Conservation (phyloP, 2,329 filamentous ascomycete species). For the Colletotrichum abscissum region DNA sequence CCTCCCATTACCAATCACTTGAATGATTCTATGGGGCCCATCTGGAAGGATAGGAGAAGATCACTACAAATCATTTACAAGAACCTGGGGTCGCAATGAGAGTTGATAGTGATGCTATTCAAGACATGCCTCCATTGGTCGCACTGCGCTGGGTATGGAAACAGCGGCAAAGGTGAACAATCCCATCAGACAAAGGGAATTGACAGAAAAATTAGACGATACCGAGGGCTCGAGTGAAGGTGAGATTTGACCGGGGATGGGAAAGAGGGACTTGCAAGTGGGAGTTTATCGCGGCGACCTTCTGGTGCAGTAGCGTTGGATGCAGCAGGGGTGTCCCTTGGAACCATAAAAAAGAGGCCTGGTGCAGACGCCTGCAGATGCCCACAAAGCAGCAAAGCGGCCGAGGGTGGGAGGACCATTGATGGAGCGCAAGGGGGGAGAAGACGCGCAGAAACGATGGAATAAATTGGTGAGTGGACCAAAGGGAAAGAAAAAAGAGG, state of each 20-base stretch:
- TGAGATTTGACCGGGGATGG: conserved; percentile 7
- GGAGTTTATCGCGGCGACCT: conserved; percentile 28
- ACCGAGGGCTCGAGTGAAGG: conserved; percentile 1
- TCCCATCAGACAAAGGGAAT: background rate
- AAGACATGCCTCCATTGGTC: background rate
- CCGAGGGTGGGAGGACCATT: background rate
- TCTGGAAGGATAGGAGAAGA: background rate
- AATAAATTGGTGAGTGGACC: conserved; percentile 1
- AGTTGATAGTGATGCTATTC: background rate
- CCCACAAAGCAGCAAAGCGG: conserved; percentile 1
- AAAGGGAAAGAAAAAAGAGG: background rate
- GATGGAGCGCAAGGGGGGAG: background rate
- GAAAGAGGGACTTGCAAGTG: background rate
- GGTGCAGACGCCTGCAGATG: conserved; percentile 30
- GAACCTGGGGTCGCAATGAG: conserved; percentile 1
- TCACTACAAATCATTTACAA: background rate
- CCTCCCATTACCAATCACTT: background rate
- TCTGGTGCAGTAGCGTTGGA: conserved; percentile 32
- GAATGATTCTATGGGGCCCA: background rate
- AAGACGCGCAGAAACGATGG: conserved; percentile 3
- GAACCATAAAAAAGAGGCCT: conserved; percentile 35
- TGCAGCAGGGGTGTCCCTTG: conserved; percentile 23
- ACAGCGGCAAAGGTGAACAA: background rate
- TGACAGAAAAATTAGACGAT: background rate
- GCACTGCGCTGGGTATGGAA: background rate